Percentiles rank a stretch among this genome's conserved stretches.
Conservation (phyloP, 2,329 filamentous ascomycete species). For the Cladosporium sp. region DNA sequence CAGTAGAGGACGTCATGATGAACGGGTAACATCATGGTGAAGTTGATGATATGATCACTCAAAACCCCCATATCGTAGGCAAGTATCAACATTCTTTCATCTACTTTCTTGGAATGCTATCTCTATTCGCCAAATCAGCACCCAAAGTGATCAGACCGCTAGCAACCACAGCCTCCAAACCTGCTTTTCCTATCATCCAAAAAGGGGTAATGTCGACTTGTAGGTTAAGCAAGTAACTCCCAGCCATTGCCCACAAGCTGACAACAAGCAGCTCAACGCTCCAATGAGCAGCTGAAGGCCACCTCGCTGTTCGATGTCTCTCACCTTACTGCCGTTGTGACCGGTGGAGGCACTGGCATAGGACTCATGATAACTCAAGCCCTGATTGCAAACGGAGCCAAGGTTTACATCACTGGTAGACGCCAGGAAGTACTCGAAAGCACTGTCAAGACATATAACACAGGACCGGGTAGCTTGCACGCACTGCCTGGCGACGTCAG, state of each 20-base stretch:
- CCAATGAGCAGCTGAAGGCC: conserved; percentile 37
- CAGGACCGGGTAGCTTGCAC: conserved; percentile 38
- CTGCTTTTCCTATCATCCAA: conserved; percentile 15
- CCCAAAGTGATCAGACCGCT: conserved; percentile 5
- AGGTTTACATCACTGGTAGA: conserved; percentile 46
- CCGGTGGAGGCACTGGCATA: conserved; percentile 43
- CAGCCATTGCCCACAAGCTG: neutral
- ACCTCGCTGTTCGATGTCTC: conserved; percentile 43
- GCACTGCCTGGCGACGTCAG: conserved; percentile 45
- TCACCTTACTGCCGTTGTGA: conserved; percentile 42
- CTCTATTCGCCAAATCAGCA: conserved; percentile 17
- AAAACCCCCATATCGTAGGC: neutral
- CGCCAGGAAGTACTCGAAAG: conserved; percentile 40
- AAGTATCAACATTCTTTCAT: neutral
- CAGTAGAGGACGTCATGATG: conserved; percentile 5
- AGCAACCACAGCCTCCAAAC: conserved; percentile 16
- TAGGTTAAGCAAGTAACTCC: neutral
- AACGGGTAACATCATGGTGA: conserved; percentile 1
- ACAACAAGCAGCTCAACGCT: conserved; percentile 2
- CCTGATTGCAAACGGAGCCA: conserved; percentile 33
- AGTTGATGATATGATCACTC: neutral
- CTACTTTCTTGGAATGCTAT: conserved; percentile 15
- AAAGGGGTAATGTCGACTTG: conserved; percentile 20
- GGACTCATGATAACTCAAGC: conserved; percentile 37
- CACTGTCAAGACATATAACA: conserved; percentile 44